These are phyloP conservation scores for Globisporangium lucens DNA, from an alignment of 352 stramenopile genomes.

Conservation along the genomic window DNA sequence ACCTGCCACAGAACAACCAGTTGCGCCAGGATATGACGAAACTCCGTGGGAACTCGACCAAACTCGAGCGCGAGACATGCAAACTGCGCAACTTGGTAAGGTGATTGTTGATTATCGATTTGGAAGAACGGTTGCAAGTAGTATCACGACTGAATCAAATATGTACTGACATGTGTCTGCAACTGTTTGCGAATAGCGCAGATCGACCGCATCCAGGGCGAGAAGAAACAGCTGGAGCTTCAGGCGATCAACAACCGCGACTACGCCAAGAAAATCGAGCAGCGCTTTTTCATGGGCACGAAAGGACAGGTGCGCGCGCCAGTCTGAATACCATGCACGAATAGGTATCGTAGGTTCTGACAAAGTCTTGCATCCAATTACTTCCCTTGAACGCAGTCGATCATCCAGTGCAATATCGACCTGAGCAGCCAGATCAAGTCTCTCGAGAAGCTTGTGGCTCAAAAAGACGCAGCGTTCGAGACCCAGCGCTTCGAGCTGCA, in stretches of 20 bases:
- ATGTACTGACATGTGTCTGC: not conserved
- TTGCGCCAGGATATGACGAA: conserved; percentile 56
- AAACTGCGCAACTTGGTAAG: conserved; percentile 61
- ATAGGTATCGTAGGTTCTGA: too few relatives aligned
- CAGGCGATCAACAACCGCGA: conserved; percentile 81
- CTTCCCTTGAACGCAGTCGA: conserved; percentile 16
- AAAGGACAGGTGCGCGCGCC: conserved; percentile 33
- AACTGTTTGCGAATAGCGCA: conserved; percentile 18
- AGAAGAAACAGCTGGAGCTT: conserved; percentile 74
- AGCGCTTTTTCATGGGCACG: conserved; percentile 75
- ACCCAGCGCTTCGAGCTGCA: conserved; percentile 31
- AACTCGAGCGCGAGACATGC: conserved; percentile 55
- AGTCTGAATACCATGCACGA: too few relatives aligned
- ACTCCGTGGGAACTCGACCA: conserved; percentile 25
- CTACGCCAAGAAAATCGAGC: conserved; percentile 85
- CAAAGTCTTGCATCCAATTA: too few relatives aligned
- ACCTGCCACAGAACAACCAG: conserved; percentile 41
- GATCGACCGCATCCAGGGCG: conserved; percentile 70
- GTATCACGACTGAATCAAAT: not conserved
- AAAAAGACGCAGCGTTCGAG: conserved; percentile 24
- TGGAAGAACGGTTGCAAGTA: not conserved
- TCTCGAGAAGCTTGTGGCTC: conserved; percentile 32
- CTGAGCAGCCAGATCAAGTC: conserved; percentile 38
- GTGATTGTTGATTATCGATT: not conserved
- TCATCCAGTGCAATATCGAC: conserved; percentile 66